Percentiles rank a stretch among this genome's conserved stretches.
Evolutionary conservation across 2,329 filamentous ascomycete species (phyloP).

Genomic region (Neofusicoccum laricinum): DNA sequence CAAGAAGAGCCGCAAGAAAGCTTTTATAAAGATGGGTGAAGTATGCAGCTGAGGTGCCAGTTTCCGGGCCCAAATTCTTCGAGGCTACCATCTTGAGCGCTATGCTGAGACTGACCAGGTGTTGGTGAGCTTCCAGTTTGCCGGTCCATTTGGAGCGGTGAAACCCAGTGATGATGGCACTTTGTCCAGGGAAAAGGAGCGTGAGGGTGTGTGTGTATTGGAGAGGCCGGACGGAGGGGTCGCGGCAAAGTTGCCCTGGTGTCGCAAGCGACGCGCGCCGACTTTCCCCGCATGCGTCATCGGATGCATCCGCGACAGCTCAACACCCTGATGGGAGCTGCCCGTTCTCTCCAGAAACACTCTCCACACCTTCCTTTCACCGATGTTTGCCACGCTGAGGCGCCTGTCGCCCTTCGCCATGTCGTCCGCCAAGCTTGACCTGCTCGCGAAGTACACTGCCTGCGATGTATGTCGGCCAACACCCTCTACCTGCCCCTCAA

Average conservation of each 20-base stretch:
- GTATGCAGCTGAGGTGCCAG: too few species aligned
- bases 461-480: conserved; percentile 29
- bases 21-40: too few species aligned
- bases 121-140: too few species aligned
- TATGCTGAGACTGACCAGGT: too few species aligned
- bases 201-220: not conserved
- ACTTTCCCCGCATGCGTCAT: conserved; percentile 15
- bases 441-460: conserved; percentile 26
- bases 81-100: too few species aligned
- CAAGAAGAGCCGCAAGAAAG: too few species aligned
- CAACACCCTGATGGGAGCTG: not conserved
- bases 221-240: not conserved
- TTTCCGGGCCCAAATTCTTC: too few species aligned
- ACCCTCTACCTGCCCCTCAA: not conserved
- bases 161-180: too few species aligned
- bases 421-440: conserved; percentile 20
- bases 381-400: not conserved
- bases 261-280: not conserved
- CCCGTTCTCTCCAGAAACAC: not conserved
- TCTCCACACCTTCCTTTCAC: not conserved
- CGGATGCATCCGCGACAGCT: conserved; percentile 3
- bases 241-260: conserved; percentile 5
- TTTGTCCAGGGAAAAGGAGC: too few species aligned
- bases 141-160: too few species aligned
- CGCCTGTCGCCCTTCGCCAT: conserved; percentile 7